phyloP scores from a whole-genome alignment of 352 stramenopile species.

The Pythium phragmiticola region DNA sequence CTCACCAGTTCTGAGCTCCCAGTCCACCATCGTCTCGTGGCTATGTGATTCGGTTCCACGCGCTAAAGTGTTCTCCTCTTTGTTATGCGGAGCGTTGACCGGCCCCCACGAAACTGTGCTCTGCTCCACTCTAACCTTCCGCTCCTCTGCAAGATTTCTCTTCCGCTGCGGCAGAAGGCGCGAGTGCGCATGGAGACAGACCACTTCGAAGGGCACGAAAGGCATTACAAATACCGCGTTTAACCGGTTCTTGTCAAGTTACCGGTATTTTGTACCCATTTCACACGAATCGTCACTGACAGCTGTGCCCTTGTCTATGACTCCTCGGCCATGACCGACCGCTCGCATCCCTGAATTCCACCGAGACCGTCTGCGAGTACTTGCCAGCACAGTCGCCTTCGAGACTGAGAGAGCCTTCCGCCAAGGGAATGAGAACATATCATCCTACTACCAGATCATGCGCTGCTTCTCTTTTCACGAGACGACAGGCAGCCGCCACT shows the following conservation, averaged over 20 bases:
- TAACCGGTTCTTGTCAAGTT: not conserved
- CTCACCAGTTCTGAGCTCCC: not conserved
- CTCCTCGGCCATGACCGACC: too few species aligned
- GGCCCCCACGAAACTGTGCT: not conserved
- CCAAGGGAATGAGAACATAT: constrained; percentile 4
- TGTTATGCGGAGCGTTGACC: not conserved
- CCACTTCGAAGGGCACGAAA: not conserved
- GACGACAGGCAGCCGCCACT: not conserved
- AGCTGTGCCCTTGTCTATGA: too few species aligned
- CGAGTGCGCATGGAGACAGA: not conserved
- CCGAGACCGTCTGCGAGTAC: not conserved
- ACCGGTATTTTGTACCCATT: not conserved
- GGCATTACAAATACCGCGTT: not conserved
- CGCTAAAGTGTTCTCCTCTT: not conserved
- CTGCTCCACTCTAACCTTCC: not conserved
- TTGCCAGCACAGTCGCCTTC: not conserved
- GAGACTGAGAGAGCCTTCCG: not conserved
- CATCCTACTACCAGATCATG: constrained; percentile 21
- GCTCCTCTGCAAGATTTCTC: not conserved
- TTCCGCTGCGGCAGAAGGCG: constrained; percentile 5
- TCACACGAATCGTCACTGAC: too few species aligned
- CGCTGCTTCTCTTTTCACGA: constrained; percentile 9
- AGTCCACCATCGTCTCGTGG: not conserved
- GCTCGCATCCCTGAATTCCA: too few species aligned
- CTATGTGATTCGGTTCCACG: not conserved